Base-by-base conservation (phyloP, 1,284 basidiomycete species). In the Leccinum variabile region DNA sequence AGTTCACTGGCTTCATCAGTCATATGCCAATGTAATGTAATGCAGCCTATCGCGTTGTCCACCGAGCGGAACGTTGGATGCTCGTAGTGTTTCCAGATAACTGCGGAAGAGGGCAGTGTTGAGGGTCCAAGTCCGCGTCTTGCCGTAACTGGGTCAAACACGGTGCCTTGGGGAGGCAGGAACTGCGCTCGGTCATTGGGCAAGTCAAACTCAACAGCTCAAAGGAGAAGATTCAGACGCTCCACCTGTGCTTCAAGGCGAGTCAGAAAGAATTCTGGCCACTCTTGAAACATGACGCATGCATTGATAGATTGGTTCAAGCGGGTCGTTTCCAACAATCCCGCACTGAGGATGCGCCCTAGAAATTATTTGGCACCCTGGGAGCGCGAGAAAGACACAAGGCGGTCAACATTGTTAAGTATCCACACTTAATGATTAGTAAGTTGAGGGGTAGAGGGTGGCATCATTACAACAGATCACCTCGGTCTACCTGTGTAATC, bases 21-120 rank as follows among this genome's bases (percentile, higher is more conserved):
- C 61, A 44, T 50, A 54, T 49, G 22, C 46, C 22, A 49, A 49
- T 52, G 54, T 7, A 49, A 49, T 52, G 54, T 7, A 57, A 44
- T 53, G 44, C 52, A 52, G 53, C 59, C 54, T 50, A 8, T 22
- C 62, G 59, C 33, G 46, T n/a, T 56, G 30, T 32, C 59, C 46
- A 9, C 28, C 18, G 57, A 59, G 68, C 59, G 57, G 60, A 62
- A 49, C 41, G 54, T 46, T 57, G 32, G 57, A 61, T 41, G 50
- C 33, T 41, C 58, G 49, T 59, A 33, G 56, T 55, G 59, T 52
- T 56, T 57, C 62, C 52, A 28, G 30, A 39, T n/a, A 11, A 52
- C 53, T 64, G 57, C 30, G 57, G 61, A 39, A 16, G 35, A 56
- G 54, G 64, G 71, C 71, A 11, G 63, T 73, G 68, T 57, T 52